These are phyloP conservation scores for Helotiales sp. DNA, from an alignment of 2,329 filamentous ascomycete species.

Conservation along the genomic window DNA sequence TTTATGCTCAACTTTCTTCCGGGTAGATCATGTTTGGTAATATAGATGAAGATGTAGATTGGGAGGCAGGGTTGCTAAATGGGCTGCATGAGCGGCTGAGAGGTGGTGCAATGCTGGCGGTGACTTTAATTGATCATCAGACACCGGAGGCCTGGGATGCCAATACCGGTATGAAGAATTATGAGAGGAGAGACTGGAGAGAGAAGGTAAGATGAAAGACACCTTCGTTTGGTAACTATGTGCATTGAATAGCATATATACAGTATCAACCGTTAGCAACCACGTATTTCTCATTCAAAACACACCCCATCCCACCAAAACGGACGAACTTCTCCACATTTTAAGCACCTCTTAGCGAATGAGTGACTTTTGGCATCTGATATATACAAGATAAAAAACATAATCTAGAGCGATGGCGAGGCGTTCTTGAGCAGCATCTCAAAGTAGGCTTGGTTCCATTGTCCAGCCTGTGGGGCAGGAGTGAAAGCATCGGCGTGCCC, in stretches of 20 bases:
- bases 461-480: conserved; percentile 50
- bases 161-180: background rate
- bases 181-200: background rate
- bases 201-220: background rate
- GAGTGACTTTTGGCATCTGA: background rate
- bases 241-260: conserved; percentile 13
- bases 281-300: background rate
- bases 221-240: background rate
- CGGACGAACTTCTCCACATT: background rate
- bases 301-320: background rate
- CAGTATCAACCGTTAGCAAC: background rate
- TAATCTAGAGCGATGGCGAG: conserved; percentile 28
- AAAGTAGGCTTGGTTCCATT: conserved; percentile 53
- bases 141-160: background rate
- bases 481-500: conserved; percentile 40
- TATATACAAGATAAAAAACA: background rate
- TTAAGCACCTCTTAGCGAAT: background rate
- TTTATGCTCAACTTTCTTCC: conserved; percentile 8
- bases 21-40: background rate
- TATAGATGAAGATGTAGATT: background rate
- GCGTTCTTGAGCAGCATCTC: conserved; percentile 51
- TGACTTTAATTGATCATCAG: background rate
- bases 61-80: background rate
- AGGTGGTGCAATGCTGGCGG: background rate
- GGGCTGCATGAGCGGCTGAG: background rate